Percentiles rank a stretch among this genome's conserved stretches.
These are phyloP conservation scores for Pleurotus platypus DNA, from an alignment of 768 basidiomycete genomes.

Conservation along the genomic window DNA sequence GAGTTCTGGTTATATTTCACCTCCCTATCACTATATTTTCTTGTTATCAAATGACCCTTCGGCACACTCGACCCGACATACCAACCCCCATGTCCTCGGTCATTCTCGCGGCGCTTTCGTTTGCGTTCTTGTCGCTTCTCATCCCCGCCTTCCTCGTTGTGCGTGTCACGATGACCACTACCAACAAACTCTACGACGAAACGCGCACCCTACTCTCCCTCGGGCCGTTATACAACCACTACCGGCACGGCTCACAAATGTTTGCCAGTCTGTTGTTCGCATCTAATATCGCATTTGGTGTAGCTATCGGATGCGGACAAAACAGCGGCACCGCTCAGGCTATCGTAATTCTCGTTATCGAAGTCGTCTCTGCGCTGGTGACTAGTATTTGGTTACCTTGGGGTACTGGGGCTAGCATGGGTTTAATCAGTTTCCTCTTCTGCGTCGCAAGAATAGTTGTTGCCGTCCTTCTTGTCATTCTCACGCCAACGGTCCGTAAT, in stretches of 20 bases:
- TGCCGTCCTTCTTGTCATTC: conserved; percentile 85
- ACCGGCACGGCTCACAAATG: conserved; percentile 85
- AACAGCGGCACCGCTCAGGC: conserved; percentile 88
- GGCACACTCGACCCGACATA: conserved; percentile 44
- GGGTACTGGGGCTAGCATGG: conserved; percentile 97
- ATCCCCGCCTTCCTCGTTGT: conserved; percentile 72
- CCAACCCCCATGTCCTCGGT: conserved; percentile 39
- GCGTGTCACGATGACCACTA: conserved; percentile 76
- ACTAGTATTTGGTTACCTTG: conserved; percentile 96
- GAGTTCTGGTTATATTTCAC: conserved; percentile 90
- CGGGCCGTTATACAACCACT: conserved; percentile 94
- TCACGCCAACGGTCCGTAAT: conserved; percentile 77
- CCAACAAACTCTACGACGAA: conserved; percentile 92
- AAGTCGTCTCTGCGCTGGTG: conserved; percentile 81
- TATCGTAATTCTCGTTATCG: conserved; percentile 83
- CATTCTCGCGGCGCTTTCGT: conserved; percentile 78
- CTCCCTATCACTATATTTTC: conserved; percentile 92
- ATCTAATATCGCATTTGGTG: conserved; percentile 77
- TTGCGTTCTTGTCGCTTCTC: conserved; percentile 74
- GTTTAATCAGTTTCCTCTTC: conserved; percentile 89
- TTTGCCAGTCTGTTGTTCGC: conserved; percentile 81
- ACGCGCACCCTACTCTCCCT: conserved; percentile 86
- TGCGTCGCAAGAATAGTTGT: conserved; percentile 89
- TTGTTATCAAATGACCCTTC: conserved; percentile 76
- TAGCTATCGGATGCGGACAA: conserved; percentile 89